Conservation (phyloP, 2,329 filamentous ascomycete species). For the Fusarium sp. region DNA sequence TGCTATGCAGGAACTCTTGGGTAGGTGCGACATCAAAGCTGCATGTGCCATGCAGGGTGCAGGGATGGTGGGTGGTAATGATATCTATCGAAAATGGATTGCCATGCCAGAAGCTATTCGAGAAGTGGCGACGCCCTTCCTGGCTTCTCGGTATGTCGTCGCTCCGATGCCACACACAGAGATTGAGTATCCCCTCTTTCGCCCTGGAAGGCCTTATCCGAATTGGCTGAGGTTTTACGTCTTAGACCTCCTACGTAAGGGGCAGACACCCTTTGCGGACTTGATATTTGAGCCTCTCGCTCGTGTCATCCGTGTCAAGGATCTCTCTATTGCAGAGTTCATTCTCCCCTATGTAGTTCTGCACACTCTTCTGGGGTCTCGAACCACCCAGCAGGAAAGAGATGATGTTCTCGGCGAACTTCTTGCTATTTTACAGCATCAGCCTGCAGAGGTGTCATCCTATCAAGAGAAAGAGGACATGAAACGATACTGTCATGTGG, state of each 20-base stretch:
- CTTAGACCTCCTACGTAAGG: conserved; percentile 82
- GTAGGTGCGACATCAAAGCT: conserved; percentile 77
- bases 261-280: conserved; percentile 77
- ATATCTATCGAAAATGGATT: conserved; percentile 79
- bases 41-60: conserved; percentile 58
- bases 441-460: conserved; percentile 60
- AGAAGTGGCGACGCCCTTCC: conserved; percentile 87
- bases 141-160: conserved; percentile 84
- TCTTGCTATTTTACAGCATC: conserved; percentile 75
- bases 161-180: conserved; percentile 67
- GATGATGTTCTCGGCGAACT: conserved; percentile 78
- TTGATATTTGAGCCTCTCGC: conserved; percentile 85
- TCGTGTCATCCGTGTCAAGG: conserved; percentile 85
- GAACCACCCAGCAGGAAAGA: conserved; percentile 68
- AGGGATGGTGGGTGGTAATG: conserved; percentile 60
- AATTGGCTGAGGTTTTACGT: conserved; percentile 86
- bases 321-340: conserved; percentile 87
- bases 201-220: conserved; percentile 73
- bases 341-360: conserved; percentile 87
- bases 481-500: conserved; percentile 87
- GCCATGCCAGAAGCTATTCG: conserved; percentile 80
- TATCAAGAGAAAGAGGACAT: conserved; percentile 78
- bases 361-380: conserved; percentile 82
- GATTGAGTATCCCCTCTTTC: conserved; percentile 83
- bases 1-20: conserved; percentile 91